Base-by-base conservation (phyloP, 1,139 yeast species). In the Yamadazyma taylorii region DNA sequence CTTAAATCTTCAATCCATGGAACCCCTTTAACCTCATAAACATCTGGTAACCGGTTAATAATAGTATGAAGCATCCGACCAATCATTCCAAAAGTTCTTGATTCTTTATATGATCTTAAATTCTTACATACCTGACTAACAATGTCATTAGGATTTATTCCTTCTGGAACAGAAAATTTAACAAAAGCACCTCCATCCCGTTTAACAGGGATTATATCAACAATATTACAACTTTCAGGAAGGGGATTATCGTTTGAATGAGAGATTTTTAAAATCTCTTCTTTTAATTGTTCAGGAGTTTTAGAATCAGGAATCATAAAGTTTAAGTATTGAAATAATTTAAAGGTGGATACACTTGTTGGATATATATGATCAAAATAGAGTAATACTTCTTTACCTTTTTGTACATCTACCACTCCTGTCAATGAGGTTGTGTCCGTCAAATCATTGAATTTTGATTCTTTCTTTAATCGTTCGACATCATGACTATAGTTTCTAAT, bases 1-100 rank as follows among this genome's bases (percentile, higher is more conserved):
- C 85, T 75, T 55, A 92, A 69, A 57, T 92, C 98, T 60, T 92
- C 97, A 45, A 92, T 85, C 97, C 97, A 92, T 0, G 98, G 98
- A 0, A 79, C 73, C 41, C 98, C 98, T 48, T 84, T 83, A 1
- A 94, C 97, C 0, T 86, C 80, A 52, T 71, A 84, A 12, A 40
- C 44, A 53, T 44, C 63, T 58, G 61, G 80, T 72, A 53, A 58
- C 3, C 41, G 42, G 24, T 50, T 47, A 38, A 53, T 47, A 2
- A 63, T 4, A 8, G 39, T 35, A 24, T 51, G 46, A n/a, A 41
- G 23, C 1, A 51, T 26, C 23, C 39, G 37, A 8, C 63, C 38
- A 58, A 66, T 42, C 53, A 59, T 46, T 46, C 73, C 49, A 50
- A 56, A 53, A 52, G 47, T 55, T 56, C 46, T 36, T 61, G 55